phyloP scores from a whole-genome alignment of 2,329 filamentous ascomycete genomes.

The Rutstroemia sp. region DNA sequence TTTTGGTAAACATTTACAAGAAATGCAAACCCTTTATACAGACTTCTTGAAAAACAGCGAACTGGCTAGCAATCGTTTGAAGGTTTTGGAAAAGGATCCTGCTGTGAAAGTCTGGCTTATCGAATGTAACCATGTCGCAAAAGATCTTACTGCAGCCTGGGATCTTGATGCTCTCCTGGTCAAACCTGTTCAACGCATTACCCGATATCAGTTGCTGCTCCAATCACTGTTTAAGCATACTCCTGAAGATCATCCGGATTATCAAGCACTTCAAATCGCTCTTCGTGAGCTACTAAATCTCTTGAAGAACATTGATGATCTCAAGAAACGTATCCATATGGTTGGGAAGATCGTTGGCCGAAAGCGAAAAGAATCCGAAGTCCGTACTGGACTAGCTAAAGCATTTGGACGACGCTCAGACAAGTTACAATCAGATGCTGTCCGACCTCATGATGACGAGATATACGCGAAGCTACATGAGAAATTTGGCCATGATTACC shows the following conservation, averaged over 20 bases:
- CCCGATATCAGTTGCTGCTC: constrained; percentile 87
- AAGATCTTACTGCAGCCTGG: constrained; percentile 90
- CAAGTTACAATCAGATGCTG: constrained; percentile 58
- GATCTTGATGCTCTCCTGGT: constrained; percentile 92
- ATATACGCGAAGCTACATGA: constrained; percentile 76
- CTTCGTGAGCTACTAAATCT: constrained; percentile 54
- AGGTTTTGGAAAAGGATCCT: constrained; percentile 55
- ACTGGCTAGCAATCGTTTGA: constrained; percentile 51
- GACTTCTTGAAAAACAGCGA: constrained; percentile 58
- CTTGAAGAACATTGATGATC: constrained; percentile 83
- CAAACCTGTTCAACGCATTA: constrained; percentile 90
- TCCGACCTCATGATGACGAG: constrained; percentile 64
- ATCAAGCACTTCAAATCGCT: constrained; percentile 50
- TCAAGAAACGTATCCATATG: constrained; percentile 89
- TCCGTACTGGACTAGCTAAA: constrained; percentile 75
- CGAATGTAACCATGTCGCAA: constrained; percentile 87
- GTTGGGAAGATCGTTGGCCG: constrained; percentile 80
- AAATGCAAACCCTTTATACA: constrained; percentile 54
- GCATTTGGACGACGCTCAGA: constrained; percentile 70
- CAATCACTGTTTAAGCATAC: constrained; percentile 74
- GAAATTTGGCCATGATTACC: constrained; percentile 85
- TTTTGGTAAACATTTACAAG: constrained; percentile 43
- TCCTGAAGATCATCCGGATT: constrained; percentile 76
- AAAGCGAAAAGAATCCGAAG: constrained; percentile 83
- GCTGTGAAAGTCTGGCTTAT: constrained; percentile 77